Conservation (phyloP, 139 green algal genomes). For the Coelastrella sp. region DNA sequence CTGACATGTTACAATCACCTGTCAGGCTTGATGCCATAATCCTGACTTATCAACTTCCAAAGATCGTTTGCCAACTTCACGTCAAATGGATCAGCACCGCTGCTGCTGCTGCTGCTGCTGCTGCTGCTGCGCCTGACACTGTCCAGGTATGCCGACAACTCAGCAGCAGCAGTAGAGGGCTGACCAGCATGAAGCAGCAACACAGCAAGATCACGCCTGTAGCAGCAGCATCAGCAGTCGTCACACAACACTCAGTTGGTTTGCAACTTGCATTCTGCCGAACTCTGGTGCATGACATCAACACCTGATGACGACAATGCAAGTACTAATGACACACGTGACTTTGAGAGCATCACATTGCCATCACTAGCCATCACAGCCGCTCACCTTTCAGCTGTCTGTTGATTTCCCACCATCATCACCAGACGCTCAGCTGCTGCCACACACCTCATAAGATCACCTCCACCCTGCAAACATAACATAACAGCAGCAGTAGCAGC, state of each 20-base stretch:
- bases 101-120: too few relatives aligned
- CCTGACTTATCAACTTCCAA: conserved; percentile 25
- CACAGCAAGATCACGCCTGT: conserved; percentile 65
- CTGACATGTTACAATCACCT: not conserved
- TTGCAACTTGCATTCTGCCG: too few relatives aligned
- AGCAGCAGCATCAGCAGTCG: conserved; percentile 20
- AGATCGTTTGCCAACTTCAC: conserved; percentile 24
- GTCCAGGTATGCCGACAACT: conserved; percentile 64
- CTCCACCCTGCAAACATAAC: conserved; percentile 53
- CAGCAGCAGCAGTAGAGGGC: conserved; percentile 55
- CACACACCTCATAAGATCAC: conserved; percentile 70
- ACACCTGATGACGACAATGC: too few relatives aligned
- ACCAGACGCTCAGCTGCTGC: conserved; percentile 79
- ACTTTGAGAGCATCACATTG: too few relatives aligned
- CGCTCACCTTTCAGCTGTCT: conserved; percentile 55
- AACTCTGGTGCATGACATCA: too few relatives aligned
- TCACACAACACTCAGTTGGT: too few relatives aligned
- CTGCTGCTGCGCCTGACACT: too few relatives aligned
- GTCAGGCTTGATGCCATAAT: conserved; percentile 10
- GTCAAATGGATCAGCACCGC: conserved; percentile 52
- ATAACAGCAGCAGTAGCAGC: not conserved
- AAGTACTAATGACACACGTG: too few relatives aligned
- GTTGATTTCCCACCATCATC: conserved; percentile 64
- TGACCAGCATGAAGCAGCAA: conserved; percentile 72
- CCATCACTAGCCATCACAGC: too few relatives aligned